phyloP scores from a whole-genome alignment of 208 protist species.

The Novymonas esmeraldas region DNA sequence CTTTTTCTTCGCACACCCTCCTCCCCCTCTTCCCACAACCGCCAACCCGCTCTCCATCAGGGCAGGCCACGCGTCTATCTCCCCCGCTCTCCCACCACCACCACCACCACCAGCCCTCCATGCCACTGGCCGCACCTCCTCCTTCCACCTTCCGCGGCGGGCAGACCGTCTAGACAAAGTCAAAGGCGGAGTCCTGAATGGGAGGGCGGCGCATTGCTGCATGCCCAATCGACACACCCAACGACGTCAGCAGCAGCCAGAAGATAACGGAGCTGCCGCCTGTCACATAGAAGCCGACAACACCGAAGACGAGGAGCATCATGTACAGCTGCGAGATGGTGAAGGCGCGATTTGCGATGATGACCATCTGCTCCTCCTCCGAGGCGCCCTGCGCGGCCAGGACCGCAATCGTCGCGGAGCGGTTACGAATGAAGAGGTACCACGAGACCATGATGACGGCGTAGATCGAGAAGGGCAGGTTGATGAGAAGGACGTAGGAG shows the following conservation, averaged over 20 bases:
- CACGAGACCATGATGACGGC: constrained; percentile 37
- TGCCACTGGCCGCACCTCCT: no score
- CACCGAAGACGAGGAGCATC: constrained; percentile 52
- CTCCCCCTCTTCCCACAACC: no score
- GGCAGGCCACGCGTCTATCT: no score
- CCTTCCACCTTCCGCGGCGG: no score
- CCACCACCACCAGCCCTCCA: no score
- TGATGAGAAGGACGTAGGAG: constrained; percentile 81
- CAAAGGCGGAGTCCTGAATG: constrained; percentile 54
- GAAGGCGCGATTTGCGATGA: constrained; percentile 28
- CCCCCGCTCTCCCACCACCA: no score
- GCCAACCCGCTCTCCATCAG: no score
- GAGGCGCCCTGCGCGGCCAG: constrained; percentile 19
- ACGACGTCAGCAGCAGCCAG: constrained; percentile 75
- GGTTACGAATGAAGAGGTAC: constrained; percentile 56
- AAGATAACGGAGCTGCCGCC: constrained; percentile 85
- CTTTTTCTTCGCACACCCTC: no score
- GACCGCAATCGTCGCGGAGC: constrained; percentile 17
- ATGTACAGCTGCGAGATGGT: constrained; percentile 70
- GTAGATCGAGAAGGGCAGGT: constrained; percentile 76
- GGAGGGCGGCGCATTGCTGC: constrained; percentile 60
- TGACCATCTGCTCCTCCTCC: constrained; percentile 42
- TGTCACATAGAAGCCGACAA: constrained; percentile 79
- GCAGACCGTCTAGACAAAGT: constrained; percentile 72
- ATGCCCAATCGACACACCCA: constrained; percentile 63